Evolutionary conservation across 1,284 basidiomycete genomes (phyloP), one percentile per base, ranked within the genome.

Genomic region (Ustilago hordei): DNA sequence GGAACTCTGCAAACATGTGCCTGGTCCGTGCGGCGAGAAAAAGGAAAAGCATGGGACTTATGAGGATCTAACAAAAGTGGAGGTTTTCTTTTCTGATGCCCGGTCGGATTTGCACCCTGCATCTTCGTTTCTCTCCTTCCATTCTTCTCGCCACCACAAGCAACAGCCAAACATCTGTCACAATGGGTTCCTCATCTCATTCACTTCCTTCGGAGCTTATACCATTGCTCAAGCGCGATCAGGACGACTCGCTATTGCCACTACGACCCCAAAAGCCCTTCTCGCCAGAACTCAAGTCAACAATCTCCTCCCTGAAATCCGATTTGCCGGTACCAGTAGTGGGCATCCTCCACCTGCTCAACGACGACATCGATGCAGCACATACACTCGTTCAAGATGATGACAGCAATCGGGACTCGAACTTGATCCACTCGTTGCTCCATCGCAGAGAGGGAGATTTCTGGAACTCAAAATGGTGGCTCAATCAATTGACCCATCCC

Each of bases 401-500:
- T 55, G 80, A 81, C 9, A 19, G n/a, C 4, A 70, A 70, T 35
- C 23, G 35, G 13, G 58, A 73, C 36, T 79, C 66, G 4, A 68
- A 80, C 48, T 43, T 78, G 35, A 64, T 76, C 61, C 79, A 81
- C 31, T 68, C 79, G n/a, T 67, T 78, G 28, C 54, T 81, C 41
- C 79, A 81, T 45, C 70, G 79, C 1, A 48, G 79, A 3, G 79
- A 81, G 50, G 75, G 61, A 4, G 79, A 81, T 38, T 81, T 69
- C 35, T 80, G 79, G 78, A 81, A 81, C 67, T 74, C 67, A 5
- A 81, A 79, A 55, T 79, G 74, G 73, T 81, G 79, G 79, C 68
- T 77, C 47, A 55, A 64, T 48, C 73, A 69, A 35, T 68, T 81
- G 36, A 32, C 59, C 1, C 78, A 79, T 39, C 64, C 70, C 3